Percentiles rank a stretch among this genome's conserved stretches.
These are phyloP conservation scores for California macrophylla DNA, from an alignment of 441 rosid genomes.

Conservation along the genomic window DNA sequence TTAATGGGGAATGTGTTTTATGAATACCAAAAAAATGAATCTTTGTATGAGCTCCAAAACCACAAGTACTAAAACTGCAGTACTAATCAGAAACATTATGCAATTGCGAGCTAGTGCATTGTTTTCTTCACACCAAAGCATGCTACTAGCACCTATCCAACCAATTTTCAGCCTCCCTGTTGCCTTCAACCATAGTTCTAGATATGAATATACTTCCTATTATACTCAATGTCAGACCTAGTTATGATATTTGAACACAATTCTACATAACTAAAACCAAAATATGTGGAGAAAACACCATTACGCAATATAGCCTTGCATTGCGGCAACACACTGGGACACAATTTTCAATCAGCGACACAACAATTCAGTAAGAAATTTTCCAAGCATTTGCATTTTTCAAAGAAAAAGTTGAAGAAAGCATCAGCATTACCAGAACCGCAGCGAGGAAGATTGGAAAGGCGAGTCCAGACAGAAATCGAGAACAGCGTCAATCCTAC, in stretches of 20 bases:
- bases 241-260: not conserved
- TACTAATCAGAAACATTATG: not conserved
- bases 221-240: not conserved
- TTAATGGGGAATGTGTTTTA: not conserved
- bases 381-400: not conserved
- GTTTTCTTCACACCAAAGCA: not conserved
- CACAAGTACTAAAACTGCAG: not conserved
- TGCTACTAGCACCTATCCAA: not conserved
- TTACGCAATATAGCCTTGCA: not conserved
- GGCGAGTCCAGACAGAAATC: conserved; percentile 68
- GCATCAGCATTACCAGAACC: conserved; percentile 49
- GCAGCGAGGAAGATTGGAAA: conserved; percentile 45
- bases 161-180: not conserved
- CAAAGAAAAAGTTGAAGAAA: not conserved
- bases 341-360: not conserved
- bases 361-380: not conserved
- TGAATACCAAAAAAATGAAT: not conserved
- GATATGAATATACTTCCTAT: not conserved
- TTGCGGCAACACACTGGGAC: not conserved
- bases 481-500: conserved; percentile 62
- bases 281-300: not conserved
- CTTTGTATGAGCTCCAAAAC: not conserved
- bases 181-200: not conserved
- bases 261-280: not conserved
- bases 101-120: not conserved